These are phyloP conservation scores for Wickerhamiella galacta DNA, from an alignment of 805 yeast species.

Conservation along the genomic window DNA sequence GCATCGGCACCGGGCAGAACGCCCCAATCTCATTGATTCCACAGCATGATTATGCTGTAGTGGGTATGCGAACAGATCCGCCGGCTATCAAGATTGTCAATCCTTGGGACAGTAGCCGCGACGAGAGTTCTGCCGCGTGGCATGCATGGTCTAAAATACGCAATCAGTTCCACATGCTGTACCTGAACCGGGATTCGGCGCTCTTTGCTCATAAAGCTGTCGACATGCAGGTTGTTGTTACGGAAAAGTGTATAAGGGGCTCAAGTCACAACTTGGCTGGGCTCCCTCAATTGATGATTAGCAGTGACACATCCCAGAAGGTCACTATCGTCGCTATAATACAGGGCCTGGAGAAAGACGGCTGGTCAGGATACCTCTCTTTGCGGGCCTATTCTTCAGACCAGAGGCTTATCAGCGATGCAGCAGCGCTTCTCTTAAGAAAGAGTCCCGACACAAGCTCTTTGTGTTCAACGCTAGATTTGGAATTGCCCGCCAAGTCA, in stretches of 20 bases:
- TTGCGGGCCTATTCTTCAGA: neutral
- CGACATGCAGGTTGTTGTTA: neutral
- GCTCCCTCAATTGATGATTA: neutral
- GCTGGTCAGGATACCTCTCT: neutral
- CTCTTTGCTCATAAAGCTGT: neutral
- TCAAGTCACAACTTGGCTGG: neutral
- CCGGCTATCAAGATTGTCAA: constrained; percentile 7
- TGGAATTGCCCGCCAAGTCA: neutral
- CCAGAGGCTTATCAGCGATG: neutral
- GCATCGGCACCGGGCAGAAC: constrained; percentile 50
- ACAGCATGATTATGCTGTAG: constrained; percentile 56
- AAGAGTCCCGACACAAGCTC: constrained; percentile 3
- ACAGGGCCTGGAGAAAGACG: neutral
- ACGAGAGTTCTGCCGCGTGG: no score
- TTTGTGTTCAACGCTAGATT: neutral
- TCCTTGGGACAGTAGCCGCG: constrained; percentile 5
- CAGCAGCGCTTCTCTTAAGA: neutral
- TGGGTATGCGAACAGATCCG: constrained; percentile 22
- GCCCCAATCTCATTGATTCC: constrained; percentile 27
- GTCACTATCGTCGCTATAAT: neutral
- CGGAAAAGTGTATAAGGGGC: no score
- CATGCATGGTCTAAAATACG: constrained; percentile 1
- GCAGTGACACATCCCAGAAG: neutral
- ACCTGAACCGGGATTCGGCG: constrained; percentile 1
- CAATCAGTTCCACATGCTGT: constrained; percentile 3